Evolutionary conservation across 108 stramenopile genomes (phyloP), one percentile per base, ranked within the genome.

Genomic region (Fragilariopsis cylindrus): DNA sequence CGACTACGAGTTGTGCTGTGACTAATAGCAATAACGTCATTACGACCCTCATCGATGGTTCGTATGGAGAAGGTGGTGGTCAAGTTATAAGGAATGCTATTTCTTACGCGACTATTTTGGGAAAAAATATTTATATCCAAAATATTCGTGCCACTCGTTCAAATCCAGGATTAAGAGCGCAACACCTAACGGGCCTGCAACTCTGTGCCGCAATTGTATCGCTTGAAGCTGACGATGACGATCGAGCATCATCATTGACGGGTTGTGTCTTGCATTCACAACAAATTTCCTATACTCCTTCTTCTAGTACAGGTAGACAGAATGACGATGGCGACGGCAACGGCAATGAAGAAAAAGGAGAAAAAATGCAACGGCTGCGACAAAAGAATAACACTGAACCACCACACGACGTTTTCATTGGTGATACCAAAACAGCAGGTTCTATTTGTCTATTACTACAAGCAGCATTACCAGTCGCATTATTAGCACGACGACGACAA

Each of bases 21-120:
- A 30, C 30, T 30, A 30, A 30, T 30, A 30, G 30, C 65, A 56
- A 30, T 13, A 56, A 72, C 1, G 44, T 48, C 55, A 57, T 50
- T 40, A 54, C 12, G 47, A 57, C 80, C 11, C 39, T 42, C 30
- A 76, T 90, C 49, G 87, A 91, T 77, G 90, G 90, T 48, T 85
- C 84, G 0, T 19, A 76, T 21, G 85, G 84, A n/a, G 90, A 91
- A 79, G 90, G 90, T 45, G 90, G 90, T 43, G 90, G 90, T 9
- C 90, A 91, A 66, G 78, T 91, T 45, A 70, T 88, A 21, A 85
- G 90, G 12, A 91, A 91, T 60, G 74, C 87, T 7, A 76, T 83
- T 50, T 65, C 85, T 3, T 91, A 81, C 54, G 84, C 84, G 21
- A 71, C 78, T 4, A 80, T 91, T 39, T 62, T 91, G 39, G 58